Conservation (phyloP, 768 basidiomycete genomes). For the Tubosaeta sp. region DNA sequence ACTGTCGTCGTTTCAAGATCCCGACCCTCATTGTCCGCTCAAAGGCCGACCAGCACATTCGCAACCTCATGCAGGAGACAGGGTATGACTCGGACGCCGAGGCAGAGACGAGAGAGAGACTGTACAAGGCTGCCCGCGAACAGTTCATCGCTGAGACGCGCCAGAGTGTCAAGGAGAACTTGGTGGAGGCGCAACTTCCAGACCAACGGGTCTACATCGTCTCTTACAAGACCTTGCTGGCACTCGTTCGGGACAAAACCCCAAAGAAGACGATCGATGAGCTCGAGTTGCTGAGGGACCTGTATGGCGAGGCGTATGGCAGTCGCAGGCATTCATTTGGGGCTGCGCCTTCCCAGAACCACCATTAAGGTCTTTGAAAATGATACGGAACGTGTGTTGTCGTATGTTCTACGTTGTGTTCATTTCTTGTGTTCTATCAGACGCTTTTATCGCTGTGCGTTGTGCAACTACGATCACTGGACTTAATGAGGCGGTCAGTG, state of each 20-base stretch:
- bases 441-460: too few species aligned
- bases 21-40: conserved; percentile 35
- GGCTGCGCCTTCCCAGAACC: conserved; percentile 6
- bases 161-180: conserved; percentile 20
- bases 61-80: conserved; percentile 23
- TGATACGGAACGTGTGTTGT: background rate
- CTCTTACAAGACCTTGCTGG: conserved; percentile 20
- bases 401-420: background rate
- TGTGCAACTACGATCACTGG: background rate
- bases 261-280: conserved; percentile 26
- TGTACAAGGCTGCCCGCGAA: conserved; percentile 23
- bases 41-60: conserved; percentile 33
- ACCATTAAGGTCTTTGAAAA: conserved; percentile 1
- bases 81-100: conserved; percentile 26
- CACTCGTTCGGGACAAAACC: conserved; percentile 22
- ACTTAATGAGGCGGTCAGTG: too few species aligned
- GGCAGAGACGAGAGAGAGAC: conserved; percentile 9
- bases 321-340: conserved; percentile 5
- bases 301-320: conserved; percentile 15
- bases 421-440: background rate
- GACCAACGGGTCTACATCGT: conserved; percentile 29
- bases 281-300: conserved; percentile 24
- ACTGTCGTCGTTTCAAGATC: conserved; percentile 31
- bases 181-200: conserved; percentile 23
- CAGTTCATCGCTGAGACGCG: conserved; percentile 27